Evolutionary conservation across 768 basidiomycete species (phyloP), one percentile per base, ranked within the genome.

Genomic region (Ramaria sp.): DNA sequence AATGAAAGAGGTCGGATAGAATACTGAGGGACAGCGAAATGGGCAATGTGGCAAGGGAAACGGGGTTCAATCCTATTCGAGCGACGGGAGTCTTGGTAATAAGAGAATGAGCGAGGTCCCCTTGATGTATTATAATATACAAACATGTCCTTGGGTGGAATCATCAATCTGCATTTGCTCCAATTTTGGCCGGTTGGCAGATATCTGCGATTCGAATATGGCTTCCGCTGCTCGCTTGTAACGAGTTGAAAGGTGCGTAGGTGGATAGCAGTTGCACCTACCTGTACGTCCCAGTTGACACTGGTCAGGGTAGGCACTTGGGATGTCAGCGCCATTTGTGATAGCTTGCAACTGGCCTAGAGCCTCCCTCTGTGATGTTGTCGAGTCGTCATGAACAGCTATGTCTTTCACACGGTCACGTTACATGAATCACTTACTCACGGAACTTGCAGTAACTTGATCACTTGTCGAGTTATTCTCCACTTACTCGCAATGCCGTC

Each of bases 281-380:
- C 85, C 75, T 83, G 75, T 33, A 89, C 78, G 70, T 87, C 80
- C 85, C 85, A 89, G 50, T 75, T 76, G 9, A 84, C 82, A 57
- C 77, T 81, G 41, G 74, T 68, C 15, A 89, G 71, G 1, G 88
- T 75, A 34, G 70, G 84, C 78, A 1, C 80, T 78, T 1, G 83
- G 82, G 31, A 77, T 75, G 64, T 86, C 84, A 4, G 38, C 53
- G 12, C 73, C 76, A 49, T 80, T 76, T 0, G 81, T 83, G 54
- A 86, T 69, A 60, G 79, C 77, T 42, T 77, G 75, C 1, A 85
- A 71, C 64, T 82, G 80, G 22, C 62, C 62, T 39, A 73, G 58
- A 5, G 63, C 58, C 7, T 59, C 62, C 24, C 61, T 59, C 38
- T 67, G 66, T 1, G 27, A 49, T 11, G 50, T 27, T 13, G 65